Evolutionary conservation across 306 rosid genomes (phyloP), one percentile per base, ranked within the genome.

Genomic region (Glycine tomentella): DNA sequence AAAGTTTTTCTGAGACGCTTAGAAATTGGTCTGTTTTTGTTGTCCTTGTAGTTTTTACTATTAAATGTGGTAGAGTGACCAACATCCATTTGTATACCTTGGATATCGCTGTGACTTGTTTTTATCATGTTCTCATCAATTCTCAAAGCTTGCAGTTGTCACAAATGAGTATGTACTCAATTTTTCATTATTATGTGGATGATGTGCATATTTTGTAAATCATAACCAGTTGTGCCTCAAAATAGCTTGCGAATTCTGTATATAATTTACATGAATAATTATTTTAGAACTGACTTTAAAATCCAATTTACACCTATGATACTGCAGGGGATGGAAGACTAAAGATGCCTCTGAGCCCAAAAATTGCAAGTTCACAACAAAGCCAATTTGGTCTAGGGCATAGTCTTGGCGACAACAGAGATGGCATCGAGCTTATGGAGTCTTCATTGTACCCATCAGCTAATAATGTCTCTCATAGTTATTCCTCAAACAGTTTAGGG

Each of bases 321-420:
- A 55, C 78, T 76, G 82, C 94, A 90, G 97, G 88, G 76, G 99
- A 95, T 80, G 99, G 92, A 72, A 90, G 93, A 82, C 89, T 85
- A 50, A 95, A 95, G 90, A 89, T 82, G 94, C 99, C 99, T 44
- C 89, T 89, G 53, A 95, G 99, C 87, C 97, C 99, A 79, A 95
- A 94, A 17, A 51, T 90, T 83, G 84, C 84, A 8, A 89, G 91
- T 66, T 73, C 88, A 49, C 88, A 89, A 16, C 86, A 83, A 57
- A 90, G 90, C 73, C 87, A 95, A 14, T 93, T 90, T 66, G 89
- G 89, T 82, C 64, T 86, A 52, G 90, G 85, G 45, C 86, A 76
- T 55, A 87, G 89, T 56, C 80, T 90, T 55, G 78, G 59, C 2
- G 79, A 88, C 83, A 80, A 84, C 76, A 63, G 63, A 81, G 78